Conservation (phyloP, 306 rosid genomes). For the Sicyos baderoa region DNA sequence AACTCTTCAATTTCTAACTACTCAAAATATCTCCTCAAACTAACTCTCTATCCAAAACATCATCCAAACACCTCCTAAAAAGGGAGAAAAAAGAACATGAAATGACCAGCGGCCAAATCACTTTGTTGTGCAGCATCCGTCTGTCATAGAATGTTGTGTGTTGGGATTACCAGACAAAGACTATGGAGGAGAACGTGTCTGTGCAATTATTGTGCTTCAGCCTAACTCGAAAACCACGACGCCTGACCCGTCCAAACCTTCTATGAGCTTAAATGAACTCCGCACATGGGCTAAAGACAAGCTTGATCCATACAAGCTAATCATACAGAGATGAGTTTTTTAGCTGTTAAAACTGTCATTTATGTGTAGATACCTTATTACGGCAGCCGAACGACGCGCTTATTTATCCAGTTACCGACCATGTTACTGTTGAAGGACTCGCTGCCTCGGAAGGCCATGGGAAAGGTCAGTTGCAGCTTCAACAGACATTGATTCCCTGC, state of each 20-base stretch:
- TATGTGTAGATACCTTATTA: neutral
- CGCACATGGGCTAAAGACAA: constrained; percentile 69
- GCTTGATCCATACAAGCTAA: constrained; percentile 92
- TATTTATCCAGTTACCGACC: constrained; percentile 58
- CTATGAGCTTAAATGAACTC: constrained; percentile 55
- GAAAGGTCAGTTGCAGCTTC: constrained; percentile 51
- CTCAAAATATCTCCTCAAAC: too few species aligned
- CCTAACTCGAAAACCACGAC: constrained; percentile 32
- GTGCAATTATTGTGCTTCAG: constrained; percentile 71
- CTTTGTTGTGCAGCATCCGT: too few species aligned
- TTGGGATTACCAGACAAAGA: constrained; percentile 76
- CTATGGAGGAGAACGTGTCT: constrained; percentile 75
- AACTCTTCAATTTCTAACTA: too few species aligned
- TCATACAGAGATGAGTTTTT: too few species aligned
- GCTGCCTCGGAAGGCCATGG: constrained; percentile 94
- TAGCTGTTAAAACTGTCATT: neutral
- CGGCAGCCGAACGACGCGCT: neutral
- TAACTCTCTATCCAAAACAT: too few species aligned
- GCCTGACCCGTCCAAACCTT: constrained; percentile 46
- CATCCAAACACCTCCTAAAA: too few species aligned
- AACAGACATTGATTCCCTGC: neutral
- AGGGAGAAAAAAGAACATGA: too few species aligned
- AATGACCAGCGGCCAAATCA: too few species aligned
- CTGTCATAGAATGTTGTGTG: constrained; percentile 74
- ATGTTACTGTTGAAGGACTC: constrained; percentile 58